Percentiles rank a stretch among this genome's conserved stretches.
phyloP scores from a whole-genome alignment of 148 eudicot genomes.

The Camellia japonica region DNA sequence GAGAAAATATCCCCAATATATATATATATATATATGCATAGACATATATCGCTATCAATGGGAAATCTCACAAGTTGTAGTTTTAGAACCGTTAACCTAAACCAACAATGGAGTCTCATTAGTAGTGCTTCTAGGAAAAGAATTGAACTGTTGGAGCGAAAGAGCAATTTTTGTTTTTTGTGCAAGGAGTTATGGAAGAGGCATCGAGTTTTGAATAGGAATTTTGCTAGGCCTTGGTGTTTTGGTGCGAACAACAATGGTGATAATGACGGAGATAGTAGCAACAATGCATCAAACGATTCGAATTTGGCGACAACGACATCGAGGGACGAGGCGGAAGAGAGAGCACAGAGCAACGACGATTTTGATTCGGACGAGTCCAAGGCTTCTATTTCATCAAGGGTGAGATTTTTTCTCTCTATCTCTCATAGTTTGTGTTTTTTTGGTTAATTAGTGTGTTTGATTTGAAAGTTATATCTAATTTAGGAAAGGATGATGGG shows the following conservation, averaged over 20 bases:
- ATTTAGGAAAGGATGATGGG: not conserved
- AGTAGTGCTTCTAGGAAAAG: not conserved
- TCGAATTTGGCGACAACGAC: conserved; percentile 53
- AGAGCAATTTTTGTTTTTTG: conserved; percentile 28
- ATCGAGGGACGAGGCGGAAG: conserved; percentile 33
- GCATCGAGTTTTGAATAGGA: conserved; percentile 17
- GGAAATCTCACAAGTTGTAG: conserved; percentile 42
- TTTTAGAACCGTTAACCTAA: conserved; percentile 25
- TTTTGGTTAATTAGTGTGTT: not conserved
- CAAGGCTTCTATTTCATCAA: conserved; percentile 18
- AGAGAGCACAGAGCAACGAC: conserved; percentile 4
- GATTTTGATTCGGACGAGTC: conserved; percentile 28
- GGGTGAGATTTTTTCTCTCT: conserved; percentile 20
- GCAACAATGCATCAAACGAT: conserved; percentile 27
- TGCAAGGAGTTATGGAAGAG: conserved; percentile 32
- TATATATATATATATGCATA: no score
- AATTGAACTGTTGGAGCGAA: conserved; percentile 15
- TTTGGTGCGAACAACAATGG: conserved; percentile 31
- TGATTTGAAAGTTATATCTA: not conserved
- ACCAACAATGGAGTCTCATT: not conserved
- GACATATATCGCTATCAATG: conserved; percentile 16
- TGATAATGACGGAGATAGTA: conserved; percentile 24
- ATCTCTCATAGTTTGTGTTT: not conserved
- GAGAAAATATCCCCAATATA: no score
- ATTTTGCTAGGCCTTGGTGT: conserved; percentile 35